phyloP scores from a whole-genome alignment of 2,329 filamentous ascomycete species.

The Sporothrix luriei region DNA sequence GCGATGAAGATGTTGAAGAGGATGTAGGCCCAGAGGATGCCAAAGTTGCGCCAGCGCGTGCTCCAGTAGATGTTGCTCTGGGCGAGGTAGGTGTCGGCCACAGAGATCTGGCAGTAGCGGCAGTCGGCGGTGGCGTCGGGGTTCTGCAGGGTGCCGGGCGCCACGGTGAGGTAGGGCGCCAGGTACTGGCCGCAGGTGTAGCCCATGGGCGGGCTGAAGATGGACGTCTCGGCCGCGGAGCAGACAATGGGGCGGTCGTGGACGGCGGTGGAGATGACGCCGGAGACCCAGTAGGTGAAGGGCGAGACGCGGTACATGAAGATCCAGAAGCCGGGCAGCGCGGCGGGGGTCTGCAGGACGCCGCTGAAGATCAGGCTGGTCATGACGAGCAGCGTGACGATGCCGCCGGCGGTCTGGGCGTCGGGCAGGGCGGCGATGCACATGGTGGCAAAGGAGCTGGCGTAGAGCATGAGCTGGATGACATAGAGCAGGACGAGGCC shows the following conservation, averaged over 20 bases:
- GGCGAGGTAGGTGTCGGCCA: slow-evolving; percentile 63
- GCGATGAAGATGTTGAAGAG: slow-evolving; percentile 66
- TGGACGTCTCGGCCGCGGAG: slow-evolving; percentile 58
- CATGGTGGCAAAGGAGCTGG: slow-evolving; percentile 72
- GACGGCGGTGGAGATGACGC: slow-evolving; percentile 68
- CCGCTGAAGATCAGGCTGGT: slow-evolving; percentile 61
- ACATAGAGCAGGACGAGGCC: slow-evolving; percentile 78
- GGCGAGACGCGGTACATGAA: slow-evolving; percentile 74
- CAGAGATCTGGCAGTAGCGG: slow-evolving; percentile 65
- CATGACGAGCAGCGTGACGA: slow-evolving; percentile 62
- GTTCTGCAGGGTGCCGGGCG: slow-evolving; percentile 63
- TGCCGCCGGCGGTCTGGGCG: slow-evolving; percentile 66
- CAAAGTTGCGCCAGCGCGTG: slow-evolving; percentile 70
- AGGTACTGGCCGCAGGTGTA: slow-evolving; percentile 69
- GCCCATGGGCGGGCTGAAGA: slow-evolving; percentile 65
- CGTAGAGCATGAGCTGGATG: slow-evolving; percentile 75
- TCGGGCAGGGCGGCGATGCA: slow-evolving; percentile 66
- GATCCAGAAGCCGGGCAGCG: slow-evolving; percentile 72
- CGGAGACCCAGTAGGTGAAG: slow-evolving; percentile 63
- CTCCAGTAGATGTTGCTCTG: slow-evolving; percentile 53
- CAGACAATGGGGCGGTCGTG: slow-evolving; percentile 58
- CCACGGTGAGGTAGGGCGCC: slow-evolving; percentile 52
- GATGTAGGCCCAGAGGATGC: slow-evolving; percentile 68
- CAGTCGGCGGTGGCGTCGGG: slow-evolving; percentile 58
- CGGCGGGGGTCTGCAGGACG: slow-evolving; percentile 60